Evolutionary conservation across 78 protist genomes (phyloP).

Genomic region (Cyanophora paradoxa): DNA sequence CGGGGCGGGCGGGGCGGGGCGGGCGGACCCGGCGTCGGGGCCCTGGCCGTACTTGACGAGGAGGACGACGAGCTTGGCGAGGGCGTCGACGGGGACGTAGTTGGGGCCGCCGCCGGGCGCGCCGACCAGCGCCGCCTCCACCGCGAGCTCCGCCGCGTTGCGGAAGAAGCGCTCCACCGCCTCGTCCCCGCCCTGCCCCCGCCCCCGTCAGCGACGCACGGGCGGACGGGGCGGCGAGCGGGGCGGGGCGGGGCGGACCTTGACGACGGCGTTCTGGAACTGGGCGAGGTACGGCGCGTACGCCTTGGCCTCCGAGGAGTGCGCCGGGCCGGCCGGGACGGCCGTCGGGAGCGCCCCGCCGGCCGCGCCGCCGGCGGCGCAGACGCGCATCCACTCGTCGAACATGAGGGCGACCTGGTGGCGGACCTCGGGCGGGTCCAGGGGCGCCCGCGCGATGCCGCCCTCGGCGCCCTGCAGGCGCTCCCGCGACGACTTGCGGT

Average conservation of each 20-base stretch:
- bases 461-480: neutral
- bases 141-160: slow-evolving; percentile 23
- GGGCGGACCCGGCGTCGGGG: slow-evolving; percentile 59
- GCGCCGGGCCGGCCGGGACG: neutral
- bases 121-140: slow-evolving; percentile 15
- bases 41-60: slow-evolving; percentile 56
- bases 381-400: neutral
- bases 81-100: slow-evolving; percentile 55
- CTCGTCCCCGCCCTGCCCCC: slow-evolving; percentile 23
- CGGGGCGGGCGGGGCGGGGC: too few relatives aligned
- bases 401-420: neutral
- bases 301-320: neutral
- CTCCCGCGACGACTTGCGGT: too few relatives aligned
- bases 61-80: slow-evolving; percentile 58
- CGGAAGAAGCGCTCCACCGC: slow-evolving; percentile 46
- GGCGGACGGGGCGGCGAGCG: too few relatives aligned
- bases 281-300: neutral
- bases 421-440: neutral
- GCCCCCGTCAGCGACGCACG: too few relatives aligned
- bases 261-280: too few relatives aligned
- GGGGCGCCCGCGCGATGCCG: neutral
- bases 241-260: too few relatives aligned
- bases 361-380: neutral
- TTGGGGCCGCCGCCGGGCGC: neutral
- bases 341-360: too few relatives aligned